phyloP scores from a whole-genome alignment of 768 basidiomycete species.

The Psilocybe tampanensis region DNA sequence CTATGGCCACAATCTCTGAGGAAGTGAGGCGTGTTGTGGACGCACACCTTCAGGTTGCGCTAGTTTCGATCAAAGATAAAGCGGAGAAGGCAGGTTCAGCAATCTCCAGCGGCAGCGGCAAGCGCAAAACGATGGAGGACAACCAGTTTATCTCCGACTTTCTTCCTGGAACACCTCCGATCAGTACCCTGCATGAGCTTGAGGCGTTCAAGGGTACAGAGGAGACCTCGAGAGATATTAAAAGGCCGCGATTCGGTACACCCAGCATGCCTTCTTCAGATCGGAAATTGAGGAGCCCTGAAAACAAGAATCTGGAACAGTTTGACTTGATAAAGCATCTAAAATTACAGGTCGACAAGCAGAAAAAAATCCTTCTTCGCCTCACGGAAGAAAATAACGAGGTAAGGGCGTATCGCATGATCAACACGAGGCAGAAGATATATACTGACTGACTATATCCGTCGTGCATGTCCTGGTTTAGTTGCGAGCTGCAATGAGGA shows the following conservation, averaged over 20 bases:
- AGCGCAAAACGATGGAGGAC: conserved; percentile 11
- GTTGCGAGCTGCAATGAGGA: not conserved
- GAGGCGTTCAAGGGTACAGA: not conserved
- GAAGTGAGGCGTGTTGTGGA: conserved; percentile 45
- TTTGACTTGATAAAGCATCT: conserved; percentile 40
- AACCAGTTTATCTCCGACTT: not conserved
- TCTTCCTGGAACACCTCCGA: not conserved
- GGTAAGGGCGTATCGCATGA: conserved; percentile 27
- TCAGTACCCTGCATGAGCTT: not conserved
- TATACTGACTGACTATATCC: not conserved
- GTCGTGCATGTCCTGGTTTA: not conserved
- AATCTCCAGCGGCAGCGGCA: not conserved
- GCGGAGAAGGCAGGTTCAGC: conserved; percentile 7
- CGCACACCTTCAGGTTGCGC: conserved; percentile 30
- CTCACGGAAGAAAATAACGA: conserved; percentile 50
- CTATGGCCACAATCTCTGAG: conserved; percentile 42
- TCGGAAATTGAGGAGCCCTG: not conserved
- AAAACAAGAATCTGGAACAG: conserved; percentile 21
- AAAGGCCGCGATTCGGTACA: conserved; percentile 12
- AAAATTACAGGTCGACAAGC: conserved; percentile 52
- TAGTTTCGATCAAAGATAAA: conserved; percentile 25
- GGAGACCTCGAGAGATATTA: conserved; percentile 1
- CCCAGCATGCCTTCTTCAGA: conserved; percentile 21
- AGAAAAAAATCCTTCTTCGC: conserved; percentile 43
- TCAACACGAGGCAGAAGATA: not conserved